Evolutionary conservation across 192 early-diverging fungal genomes (phyloP), one percentile per base, ranked within the genome.

Genomic region (Diversispora eburnea): DNA sequence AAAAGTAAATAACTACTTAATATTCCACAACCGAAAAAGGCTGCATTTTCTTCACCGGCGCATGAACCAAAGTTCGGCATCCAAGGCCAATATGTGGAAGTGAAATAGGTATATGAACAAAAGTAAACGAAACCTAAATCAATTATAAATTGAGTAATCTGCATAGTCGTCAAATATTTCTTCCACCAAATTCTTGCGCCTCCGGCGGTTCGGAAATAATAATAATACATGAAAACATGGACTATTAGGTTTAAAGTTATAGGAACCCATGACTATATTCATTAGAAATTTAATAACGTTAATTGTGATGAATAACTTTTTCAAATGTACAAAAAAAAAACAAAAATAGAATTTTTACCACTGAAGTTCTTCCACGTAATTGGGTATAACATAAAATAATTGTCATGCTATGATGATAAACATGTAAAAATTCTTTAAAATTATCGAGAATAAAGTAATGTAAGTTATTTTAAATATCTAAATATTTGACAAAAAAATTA

Each of bases 211-310:
- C 88, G 89, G 84, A 89, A 90, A 80, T 94, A 94, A 83, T 92
- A 94, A 78, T 90, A 92, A 85, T 94, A 94, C 94, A 96, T 96
- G 67, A 94, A 78, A 64, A 95, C 92, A 76, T 96, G 94, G 20
- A 96, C 92, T 69, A 85, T 85, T 80, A 95, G 84, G 84, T 96
- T 96, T 52, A 96, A 82, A 63, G 82, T 82, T 70, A 96, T 90
- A 39, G 89, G 88, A 42, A 92, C 90, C 90, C 91, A 92, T 41
- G 86, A 88, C 83, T 84, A 74, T 4, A 45, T 69, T 54, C n/a
- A 13, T 17, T n/a, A n/a, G 9, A 4, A 10, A 54, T 13, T 17
- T 52, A 52, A 51, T 12, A 4, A 51, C 2, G 13, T 12, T 12
- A 54, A 54, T 4, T 54, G 12, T 17, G 51, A 17, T 54, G n/a